These are phyloP conservation scores for Limonium bicolor DNA, from an alignment of 148 eudicot genomes.

Conservation along the genomic window DNA sequence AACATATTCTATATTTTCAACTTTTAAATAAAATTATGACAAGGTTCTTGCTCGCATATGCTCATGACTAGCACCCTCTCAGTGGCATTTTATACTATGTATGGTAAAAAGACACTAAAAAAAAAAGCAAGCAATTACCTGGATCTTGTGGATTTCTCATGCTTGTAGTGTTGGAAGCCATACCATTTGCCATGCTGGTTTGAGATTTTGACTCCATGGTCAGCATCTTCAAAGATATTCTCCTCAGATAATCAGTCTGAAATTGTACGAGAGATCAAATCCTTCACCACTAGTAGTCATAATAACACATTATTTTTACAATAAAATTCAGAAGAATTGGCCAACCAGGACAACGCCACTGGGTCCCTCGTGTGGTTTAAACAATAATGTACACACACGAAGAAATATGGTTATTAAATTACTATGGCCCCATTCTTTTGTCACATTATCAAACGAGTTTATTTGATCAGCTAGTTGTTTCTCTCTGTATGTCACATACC, in stretches of 20 bases:
- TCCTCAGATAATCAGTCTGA: slow-evolving; percentile 83
- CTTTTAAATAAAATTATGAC: neutral
- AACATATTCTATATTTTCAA: neutral
- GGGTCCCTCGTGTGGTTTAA: too few relatives aligned
- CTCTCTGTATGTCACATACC: too few relatives aligned
- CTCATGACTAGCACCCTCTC: neutral
- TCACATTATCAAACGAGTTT: too few relatives aligned
- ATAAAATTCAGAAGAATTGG: too few relatives aligned
- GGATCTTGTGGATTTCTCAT: slow-evolving; percentile 45
- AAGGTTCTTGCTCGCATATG: neutral
- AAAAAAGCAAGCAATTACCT: slow-evolving; percentile 22
- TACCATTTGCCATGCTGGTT: slow-evolving; percentile 28
- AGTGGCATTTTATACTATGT: neutral
- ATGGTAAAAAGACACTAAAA: neutral
- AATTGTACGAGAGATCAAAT: slow-evolving; percentile 4
- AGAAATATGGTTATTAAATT: too few relatives aligned
- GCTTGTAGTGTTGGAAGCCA: slow-evolving; percentile 33
- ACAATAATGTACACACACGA: too few relatives aligned
- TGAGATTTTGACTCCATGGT: slow-evolving; percentile 72
- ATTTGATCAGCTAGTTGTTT: too few relatives aligned
- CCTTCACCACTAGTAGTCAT: too few relatives aligned
- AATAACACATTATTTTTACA: too few relatives aligned
- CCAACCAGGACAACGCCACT: too few relatives aligned
- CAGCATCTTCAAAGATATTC: slow-evolving; percentile 75
- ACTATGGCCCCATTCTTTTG: too few relatives aligned